Evolutionary conservation across 2,329 filamentous ascomycete genomes (phyloP), one percentile per base, ranked within the genome.

Genomic region (Colletotrichum neosansevieriae): DNA sequence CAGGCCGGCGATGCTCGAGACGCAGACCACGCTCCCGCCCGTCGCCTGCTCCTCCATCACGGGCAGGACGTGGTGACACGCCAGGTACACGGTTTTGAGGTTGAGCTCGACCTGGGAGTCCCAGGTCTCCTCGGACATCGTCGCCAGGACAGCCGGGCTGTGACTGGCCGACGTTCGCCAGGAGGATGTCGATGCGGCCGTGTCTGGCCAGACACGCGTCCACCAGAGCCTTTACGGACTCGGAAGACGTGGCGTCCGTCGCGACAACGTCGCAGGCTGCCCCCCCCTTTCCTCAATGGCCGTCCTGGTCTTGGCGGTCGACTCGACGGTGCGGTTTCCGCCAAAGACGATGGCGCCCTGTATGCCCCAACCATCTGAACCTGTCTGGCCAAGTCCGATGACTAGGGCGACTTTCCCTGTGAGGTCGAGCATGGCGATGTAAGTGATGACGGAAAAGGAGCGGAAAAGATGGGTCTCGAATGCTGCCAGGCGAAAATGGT

Each of bases 141-240:
- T 76, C 0, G 81, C 85, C 85, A 0, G 86, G 83, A 34, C 80
- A 80, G 0, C 86, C 86, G 0, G 81, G 82, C 66, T 89, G 86
- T 0, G 83, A 86, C 59, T 82, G 82, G 2, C 88, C 88, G 3
- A 89, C 88, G 59, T 89, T 89, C 70, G 88, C 89, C 15, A 91
- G 74, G 0, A 90, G 76, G 21, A 90, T 85, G 70, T 90, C 88
- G 60, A 89, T 85, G 6, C 84, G 81, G 9, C 86, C 86, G 68
- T 88, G 82, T 44, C 82, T 83, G 0, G 78, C 73, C 17, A 87
- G 72, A 50, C 86, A 88, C 0, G 82, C 80, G 38, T 86, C 81
- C 3, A 90, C 82, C 0, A 89, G 80, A 0, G 75, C 74, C 69
- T 86, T 84, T 73, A 89, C 86, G 15, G 85, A 84, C 0, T 76